Base-by-base conservation (phyloP, 805 yeast genomes). In the Grigorovia transvaalensis region DNA sequence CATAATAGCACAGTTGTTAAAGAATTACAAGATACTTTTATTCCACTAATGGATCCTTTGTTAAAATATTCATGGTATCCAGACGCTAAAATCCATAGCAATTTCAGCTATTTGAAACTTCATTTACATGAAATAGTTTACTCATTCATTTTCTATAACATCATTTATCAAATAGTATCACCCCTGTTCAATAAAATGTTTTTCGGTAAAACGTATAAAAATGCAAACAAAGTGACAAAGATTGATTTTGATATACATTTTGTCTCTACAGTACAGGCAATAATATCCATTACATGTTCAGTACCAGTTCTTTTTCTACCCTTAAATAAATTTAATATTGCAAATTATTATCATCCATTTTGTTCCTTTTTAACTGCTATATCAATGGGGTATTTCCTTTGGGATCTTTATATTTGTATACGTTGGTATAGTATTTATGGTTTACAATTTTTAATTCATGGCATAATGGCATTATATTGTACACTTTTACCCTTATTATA, bases 181-280 rank as follows among this genome's bases (percentile, higher is more conserved):
- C 83, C 85, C 0, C 47, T 61, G 0, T 45, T 86, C 12, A 76
- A 83, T 54, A 74, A 71, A 2, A 40, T 55, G 17, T 41, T 80
- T 27, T 76, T 84, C 56, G 83, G 85, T 4, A 63, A 68, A 19
- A 64, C 73, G 53, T 89, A 89, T 69, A 75, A 76, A 6, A 58
- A 66, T 3, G 68, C 80, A 46, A 57, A 65, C 45, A 67, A 69
- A 45, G 56, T 61, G 59, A 73, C 76, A 44, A 78, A 75, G 63
- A 59, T 81, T 56, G 88, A 91, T 66, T 93, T 88, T 65, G 96
- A 93, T 67, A 86, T 90, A 59, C 98, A 93, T 67, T 75, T 86
- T 12, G 96, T 88, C 2, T 84, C 97, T 1, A 82, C 86, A 80
- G 79, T 89, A 18, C 97, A 93, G 67, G 80, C 93, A 48, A 46